Evolutionary conservation across 345 rosid genomes (phyloP), one percentile per base, ranked within the genome.

Genomic region (Boechera divaricarpa): DNA sequence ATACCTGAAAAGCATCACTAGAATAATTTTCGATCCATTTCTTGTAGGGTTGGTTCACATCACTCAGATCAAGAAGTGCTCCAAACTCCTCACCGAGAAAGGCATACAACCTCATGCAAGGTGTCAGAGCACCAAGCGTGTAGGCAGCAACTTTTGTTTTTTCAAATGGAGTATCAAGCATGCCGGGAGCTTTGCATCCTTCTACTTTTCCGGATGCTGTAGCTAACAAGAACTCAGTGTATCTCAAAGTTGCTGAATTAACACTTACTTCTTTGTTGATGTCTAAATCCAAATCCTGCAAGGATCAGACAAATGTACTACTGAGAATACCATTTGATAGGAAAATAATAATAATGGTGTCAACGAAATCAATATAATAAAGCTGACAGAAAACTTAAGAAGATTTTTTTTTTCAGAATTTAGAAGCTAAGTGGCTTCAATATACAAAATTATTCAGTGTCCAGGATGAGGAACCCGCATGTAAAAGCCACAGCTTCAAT

Each of bases 71-170:
- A 72, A 80, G 41, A 79, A 87, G 84, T 63, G 79, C 81, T 81
- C 77, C 83, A 59, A 96, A 79, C 77, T 90, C 97, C 84, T 82
- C 90, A 70, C 95, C 96, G 1, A 91, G 83, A 80, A 79, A 89
- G 69, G 94, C 97, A 86, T 93, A 96, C 74, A 93, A 77, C 80
- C 88, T 83, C 99, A 96, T 93, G 87, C 96, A 90, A 63, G 99
- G 99, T 73, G 97, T 80, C 90, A 96, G 86, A 74, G 98, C 97
- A 84, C 95, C 97, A 53, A 96, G 85, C 63, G 92, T 91, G 77
- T 96, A 96, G 58, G 99, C 98, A 2, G 99, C 98, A 83, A 96
- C 91, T 85, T 90, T 96, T 33, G 98, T 96, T 81, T 84, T 91
- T 75, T 91, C 99, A 81, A 96, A 96, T 39, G 98, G 99, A 67